Conservation (phyloP, 805 yeast genomes). For the Monosporozyma yasuniensis region DNA sequence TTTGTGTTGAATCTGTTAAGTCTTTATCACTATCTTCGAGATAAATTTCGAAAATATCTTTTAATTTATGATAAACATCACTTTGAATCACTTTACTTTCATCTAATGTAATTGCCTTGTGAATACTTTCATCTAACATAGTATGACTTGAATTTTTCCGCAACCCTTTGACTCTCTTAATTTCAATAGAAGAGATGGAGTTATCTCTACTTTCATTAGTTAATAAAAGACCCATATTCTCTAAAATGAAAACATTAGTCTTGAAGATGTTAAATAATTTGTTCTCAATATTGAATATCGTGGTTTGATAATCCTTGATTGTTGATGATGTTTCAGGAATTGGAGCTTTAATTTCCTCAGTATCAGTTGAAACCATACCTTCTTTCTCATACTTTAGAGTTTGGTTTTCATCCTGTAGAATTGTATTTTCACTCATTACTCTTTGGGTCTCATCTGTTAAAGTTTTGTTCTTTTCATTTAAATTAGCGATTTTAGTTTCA, state of each 20-base stretch:
- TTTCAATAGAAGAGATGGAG: constrained; percentile 30
- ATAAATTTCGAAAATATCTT: constrained; percentile 10
- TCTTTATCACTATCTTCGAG: constrained; percentile 6
- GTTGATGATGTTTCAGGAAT: too few species aligned
- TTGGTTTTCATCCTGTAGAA: too few species aligned
- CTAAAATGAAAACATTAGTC: constrained; percentile 50
- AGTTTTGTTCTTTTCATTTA: background rate
- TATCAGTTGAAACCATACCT: background rate
- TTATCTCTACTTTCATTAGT: constrained; percentile 23
- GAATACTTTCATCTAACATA: constrained; percentile 26
- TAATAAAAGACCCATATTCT: constrained; percentile 63
- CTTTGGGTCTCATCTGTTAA: background rate
- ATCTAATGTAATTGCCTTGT: constrained; percentile 15
- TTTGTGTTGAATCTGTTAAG: background rate
- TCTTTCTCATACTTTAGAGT: too few species aligned
- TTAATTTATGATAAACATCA: constrained; percentile 33
- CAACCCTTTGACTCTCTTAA: constrained; percentile 75
- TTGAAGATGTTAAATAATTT: constrained; percentile 32
- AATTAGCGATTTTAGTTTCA: background rate
- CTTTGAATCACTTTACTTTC: constrained; percentile 38
- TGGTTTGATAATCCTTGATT: background rate
- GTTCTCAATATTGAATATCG: background rate
- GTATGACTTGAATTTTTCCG: constrained; percentile 38
- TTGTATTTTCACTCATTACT: too few species aligned
- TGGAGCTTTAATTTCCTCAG: too few species aligned